Evolutionary conservation across 495 filamentous ascomycete species (phyloP).

Genomic region (Penicillium daleae): DNA sequence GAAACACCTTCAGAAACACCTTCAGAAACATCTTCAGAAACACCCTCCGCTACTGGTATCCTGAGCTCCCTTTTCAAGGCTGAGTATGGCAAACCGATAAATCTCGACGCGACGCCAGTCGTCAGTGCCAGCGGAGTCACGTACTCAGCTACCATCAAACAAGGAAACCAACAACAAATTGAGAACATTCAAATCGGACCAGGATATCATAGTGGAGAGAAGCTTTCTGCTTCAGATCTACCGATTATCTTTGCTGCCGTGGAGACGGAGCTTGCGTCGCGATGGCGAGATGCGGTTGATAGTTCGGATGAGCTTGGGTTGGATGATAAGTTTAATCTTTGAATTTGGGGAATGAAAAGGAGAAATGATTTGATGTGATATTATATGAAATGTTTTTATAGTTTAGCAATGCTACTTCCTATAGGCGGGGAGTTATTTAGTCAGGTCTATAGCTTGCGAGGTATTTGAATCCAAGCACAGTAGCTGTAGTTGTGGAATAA

Average conservation of each 20-base stretch:
- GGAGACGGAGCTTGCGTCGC: constrained; percentile 22
- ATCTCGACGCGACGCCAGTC: constrained; percentile 11
- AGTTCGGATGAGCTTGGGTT: constrained; percentile 42
- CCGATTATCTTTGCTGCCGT: constrained; percentile 28
- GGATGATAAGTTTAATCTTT: not conserved
- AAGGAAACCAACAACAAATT: constrained; percentile 16
- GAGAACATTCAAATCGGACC: constrained; percentile 27
- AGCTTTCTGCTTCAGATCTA: constrained; percentile 26
- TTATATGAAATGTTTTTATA: constrained; percentile 7
- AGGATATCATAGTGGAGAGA: constrained; percentile 18
- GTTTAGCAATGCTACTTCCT: not conserved
- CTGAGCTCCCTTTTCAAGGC: constrained; percentile 5
- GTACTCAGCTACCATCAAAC: constrained; percentile 21
- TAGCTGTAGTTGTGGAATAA: no score
- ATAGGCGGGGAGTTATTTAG: not conserved
- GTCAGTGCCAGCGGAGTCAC: not conserved
- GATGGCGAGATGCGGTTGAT: constrained; percentile 31
- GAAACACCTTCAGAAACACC: not conserved
- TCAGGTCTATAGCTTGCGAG: not conserved
- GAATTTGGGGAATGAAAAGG: not conserved
- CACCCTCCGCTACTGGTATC: not conserved
- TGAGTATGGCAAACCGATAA: constrained; percentile 11
- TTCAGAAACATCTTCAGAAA: not conserved
- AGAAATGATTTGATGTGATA: not conserved
- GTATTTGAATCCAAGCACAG: no score